A percentile compares a stretch with the other conserved stretches of the same genome.
Conservation (phyloP, 768 basidiomycete genomes). For the Leccinum aurantiacum region DNA sequence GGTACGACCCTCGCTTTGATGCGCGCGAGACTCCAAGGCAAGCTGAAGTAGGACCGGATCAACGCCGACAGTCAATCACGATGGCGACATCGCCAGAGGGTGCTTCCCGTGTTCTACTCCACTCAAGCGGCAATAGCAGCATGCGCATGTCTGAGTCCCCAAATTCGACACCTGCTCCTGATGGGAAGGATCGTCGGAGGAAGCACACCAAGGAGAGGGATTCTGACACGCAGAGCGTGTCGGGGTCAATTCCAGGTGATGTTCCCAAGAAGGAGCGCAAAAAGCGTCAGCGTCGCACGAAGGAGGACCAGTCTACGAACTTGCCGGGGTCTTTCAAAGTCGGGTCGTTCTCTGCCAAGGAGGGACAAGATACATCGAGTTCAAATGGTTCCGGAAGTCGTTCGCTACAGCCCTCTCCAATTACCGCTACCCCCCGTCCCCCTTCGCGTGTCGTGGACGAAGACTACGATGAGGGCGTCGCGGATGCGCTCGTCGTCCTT, state of each 20-base stretch:
- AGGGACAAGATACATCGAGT: slow-evolving; percentile 42
- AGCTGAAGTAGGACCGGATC: slow-evolving; percentile 30
- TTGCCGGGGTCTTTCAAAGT: slow-evolving; percentile 35
- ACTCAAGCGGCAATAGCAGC: slow-evolving; percentile 29
- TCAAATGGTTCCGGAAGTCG: no score
- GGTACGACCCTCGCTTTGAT: slow-evolving; percentile 52
- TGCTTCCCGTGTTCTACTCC: slow-evolving; percentile 29
- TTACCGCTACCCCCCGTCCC: no score
- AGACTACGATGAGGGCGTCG: no score
- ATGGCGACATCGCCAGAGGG: slow-evolving; percentile 52
- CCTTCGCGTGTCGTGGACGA: no score
- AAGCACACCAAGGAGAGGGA: slow-evolving; percentile 53
- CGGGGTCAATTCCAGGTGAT: slow-evolving; percentile 37
- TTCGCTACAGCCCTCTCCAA: no score
- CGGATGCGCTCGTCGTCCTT: no score
- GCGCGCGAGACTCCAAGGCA: slow-evolving; percentile 42
- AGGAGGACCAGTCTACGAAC: slow-evolving; percentile 43
- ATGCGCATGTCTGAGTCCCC: slow-evolving; percentile 63
- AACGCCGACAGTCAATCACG: slow-evolving; percentile 35
- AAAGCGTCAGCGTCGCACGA: slow-evolving; percentile 44
- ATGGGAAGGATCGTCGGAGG: slow-evolving; percentile 47
- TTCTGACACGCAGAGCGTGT: slow-evolving; percentile 33
- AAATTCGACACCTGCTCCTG: slow-evolving; percentile 41
- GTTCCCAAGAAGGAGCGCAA: slow-evolving; percentile 58
- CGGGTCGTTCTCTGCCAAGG: slow-evolving; percentile 38